Evolutionary conservation across 345 rosid genomes (phyloP).

Genomic region (Litchi chinensis): DNA sequence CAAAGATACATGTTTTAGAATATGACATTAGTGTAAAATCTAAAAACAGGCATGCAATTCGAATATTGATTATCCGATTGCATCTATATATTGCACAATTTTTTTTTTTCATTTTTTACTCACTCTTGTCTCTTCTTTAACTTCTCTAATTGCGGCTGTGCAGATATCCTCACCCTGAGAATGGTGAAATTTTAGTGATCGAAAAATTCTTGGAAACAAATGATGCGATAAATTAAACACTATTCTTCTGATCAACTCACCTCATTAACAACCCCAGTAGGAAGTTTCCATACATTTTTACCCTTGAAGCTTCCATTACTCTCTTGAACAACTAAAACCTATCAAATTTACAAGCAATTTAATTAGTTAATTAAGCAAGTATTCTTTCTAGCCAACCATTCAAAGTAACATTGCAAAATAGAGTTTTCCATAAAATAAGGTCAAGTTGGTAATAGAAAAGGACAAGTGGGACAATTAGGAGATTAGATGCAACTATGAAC

Average conservation of each 20-base stretch:
- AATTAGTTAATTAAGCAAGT: neutral
- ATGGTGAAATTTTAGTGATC: slow-evolving; percentile 12
- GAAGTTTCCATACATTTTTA: slow-evolving; percentile 73
- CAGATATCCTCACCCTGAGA: slow-evolving; percentile 77
- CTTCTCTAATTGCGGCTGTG: slow-evolving; percentile 69
- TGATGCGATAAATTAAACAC: neutral
- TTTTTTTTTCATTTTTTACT: slow-evolving; percentile 36
- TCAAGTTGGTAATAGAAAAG: no score
- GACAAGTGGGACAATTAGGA: no score
- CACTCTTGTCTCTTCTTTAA: slow-evolving; percentile 89
- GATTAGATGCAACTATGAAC: no score
- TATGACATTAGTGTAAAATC: neutral
- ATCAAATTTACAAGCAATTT: neutral
- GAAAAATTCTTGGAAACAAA: neutral
- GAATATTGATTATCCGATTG: neutral
- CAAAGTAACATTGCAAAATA: no score
- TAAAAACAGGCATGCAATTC: neutral
- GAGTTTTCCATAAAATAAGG: neutral
- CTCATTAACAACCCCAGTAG: slow-evolving; percentile 76
- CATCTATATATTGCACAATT: neutral
- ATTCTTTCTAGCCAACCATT: no score
- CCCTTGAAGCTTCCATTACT: slow-evolving; percentile 55
- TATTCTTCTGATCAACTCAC: slow-evolving; percentile 33
- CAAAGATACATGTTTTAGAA: slow-evolving; percentile 11
- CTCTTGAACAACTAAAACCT: slow-evolving; percentile 91